Percentiles rank a stretch among this genome's conserved stretches.
phyloP scores from a whole-genome alignment of 176 grass and related monocot genomes.

The Thalia dealbata region DNA sequence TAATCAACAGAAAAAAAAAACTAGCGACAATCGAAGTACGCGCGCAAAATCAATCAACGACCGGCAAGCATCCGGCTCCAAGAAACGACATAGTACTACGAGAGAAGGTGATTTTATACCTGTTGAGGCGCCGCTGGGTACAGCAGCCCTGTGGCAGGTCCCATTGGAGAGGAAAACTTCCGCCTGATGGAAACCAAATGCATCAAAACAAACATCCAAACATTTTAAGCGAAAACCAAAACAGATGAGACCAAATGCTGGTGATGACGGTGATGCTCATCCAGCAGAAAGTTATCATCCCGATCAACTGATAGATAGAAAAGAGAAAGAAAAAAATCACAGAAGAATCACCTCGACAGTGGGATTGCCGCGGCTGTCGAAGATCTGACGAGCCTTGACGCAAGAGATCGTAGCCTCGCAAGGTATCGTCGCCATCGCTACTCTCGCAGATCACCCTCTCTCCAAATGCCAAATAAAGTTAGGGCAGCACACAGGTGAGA shows the following conservation, averaged over 20 bases:
- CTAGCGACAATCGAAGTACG: background rate
- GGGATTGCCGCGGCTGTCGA: slow-evolving; percentile 92
- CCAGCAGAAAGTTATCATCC: background rate
- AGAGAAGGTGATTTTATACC: slow-evolving; percentile 26
- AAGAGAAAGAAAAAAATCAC: too few species aligned
- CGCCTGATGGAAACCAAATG: slow-evolving; percentile 24
- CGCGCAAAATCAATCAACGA: background rate
- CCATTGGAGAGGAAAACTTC: slow-evolving; percentile 55
- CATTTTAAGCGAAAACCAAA: background rate
- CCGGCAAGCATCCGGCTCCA: background rate
- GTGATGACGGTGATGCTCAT: background rate
- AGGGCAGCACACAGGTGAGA: background rate
- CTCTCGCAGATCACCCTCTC: background rate
- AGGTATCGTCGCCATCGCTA: slow-evolving; percentile 38
- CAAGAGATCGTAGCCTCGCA: slow-evolving; percentile 37
- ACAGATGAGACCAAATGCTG: background rate
- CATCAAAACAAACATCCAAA: background rate
- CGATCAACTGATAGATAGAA: background rate
- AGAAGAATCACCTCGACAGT: slow-evolving; percentile 41
- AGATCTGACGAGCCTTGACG: slow-evolving; percentile 86
- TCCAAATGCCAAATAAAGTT: too few species aligned
- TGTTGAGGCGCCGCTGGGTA: slow-evolving; percentile 88
- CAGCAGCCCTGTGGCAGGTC: slow-evolving; percentile 56
- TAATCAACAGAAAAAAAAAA: too few species aligned
- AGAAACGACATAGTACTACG: background rate